Evolutionary conservation across 352 stramenopile genomes (phyloP), one percentile per base, ranked within the genome.

Genomic region (Phytophthora quininea): DNA sequence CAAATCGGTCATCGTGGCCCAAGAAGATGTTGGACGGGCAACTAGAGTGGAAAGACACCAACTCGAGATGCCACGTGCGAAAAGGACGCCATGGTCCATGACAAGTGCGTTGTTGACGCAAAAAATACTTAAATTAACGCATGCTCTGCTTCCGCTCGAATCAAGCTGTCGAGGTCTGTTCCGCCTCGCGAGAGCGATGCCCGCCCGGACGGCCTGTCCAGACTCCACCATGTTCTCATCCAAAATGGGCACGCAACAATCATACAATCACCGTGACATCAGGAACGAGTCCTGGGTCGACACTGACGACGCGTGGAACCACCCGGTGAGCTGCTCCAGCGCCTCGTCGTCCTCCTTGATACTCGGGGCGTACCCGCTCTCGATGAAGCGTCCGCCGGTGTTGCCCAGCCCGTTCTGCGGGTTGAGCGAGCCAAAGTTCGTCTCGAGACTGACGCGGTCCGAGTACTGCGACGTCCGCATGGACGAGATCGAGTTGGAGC

Each of bases 401-500:
- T 63, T 74, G n/a, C 24, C 54, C 29, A 74, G n/a, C 11, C 51
- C 62, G 32, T 62, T 63, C 52, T 76, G 71, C 31, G 76, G 80
- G 69, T 92, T 91, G 59, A 84, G 72, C 57, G 82, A 91, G 12
- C 82, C 81, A 38, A 84, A 87, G 67, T 93, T 91, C 51, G 84
- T 88, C 64, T 93, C 84, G 32, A 93, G 67, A 56, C 84, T 93
- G 72, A 90, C 76, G 61, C 84, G 81, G 56, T 91, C 82, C 35
- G 84, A 89, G 50, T 62, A 61, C 10, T 74, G 61, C 12, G 82
- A 91, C 24, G 62, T 48, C 9, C 80, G 73, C 33, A 79, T 55
- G 27, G 81, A 80, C 64, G 76, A 88, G 38, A 74, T 72, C n/a
- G 63, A 74, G 54, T 61, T 80, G 10, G 81, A 75, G 8, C 84